Conservation (phyloP, 1,284 basidiomycete species). For the Mycena sp. region DNA sequence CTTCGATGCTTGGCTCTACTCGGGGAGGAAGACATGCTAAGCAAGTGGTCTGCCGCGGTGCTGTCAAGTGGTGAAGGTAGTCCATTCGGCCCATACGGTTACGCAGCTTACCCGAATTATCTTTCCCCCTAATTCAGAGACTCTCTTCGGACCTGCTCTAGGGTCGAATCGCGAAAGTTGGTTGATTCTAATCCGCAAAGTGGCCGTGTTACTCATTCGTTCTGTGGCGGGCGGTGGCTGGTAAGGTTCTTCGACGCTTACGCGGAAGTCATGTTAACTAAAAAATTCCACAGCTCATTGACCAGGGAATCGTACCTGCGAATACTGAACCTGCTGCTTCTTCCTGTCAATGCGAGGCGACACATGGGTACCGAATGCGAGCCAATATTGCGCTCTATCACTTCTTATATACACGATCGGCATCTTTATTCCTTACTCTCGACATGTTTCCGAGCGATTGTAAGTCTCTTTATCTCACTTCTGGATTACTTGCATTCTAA, state of each 20-base stretch:
- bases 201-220: conserved; percentile 57
- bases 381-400: not conserved
- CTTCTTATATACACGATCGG: not conserved
- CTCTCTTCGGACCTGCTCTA: conserved; percentile 49
- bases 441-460: not conserved
- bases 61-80: conserved; percentile 50
- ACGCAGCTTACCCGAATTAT: not conserved
- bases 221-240: conserved; percentile 55
- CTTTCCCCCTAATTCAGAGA: conserved; percentile 27
- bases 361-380: not conserved
- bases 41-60: conserved; percentile 43
- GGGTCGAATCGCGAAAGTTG: conserved; percentile 58
- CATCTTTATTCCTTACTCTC: not conserved
- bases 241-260: conserved; percentile 51
- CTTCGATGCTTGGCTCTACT: conserved; percentile 69
- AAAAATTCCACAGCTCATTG: conserved; percentile 12
- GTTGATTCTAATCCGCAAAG: conserved; percentile 62
- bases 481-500: not conserved
- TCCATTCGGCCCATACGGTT: not conserved
- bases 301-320: conserved; percentile 26
- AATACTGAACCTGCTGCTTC: not conserved
- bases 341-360: not conserved
- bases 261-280: conserved; percentile 29
- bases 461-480: no score
- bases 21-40: conserved; percentile 62